Evolutionary conservation across 2,329 filamentous ascomycete genomes (phyloP).

Genomic region (Sporothrix brasiliensis): DNA sequence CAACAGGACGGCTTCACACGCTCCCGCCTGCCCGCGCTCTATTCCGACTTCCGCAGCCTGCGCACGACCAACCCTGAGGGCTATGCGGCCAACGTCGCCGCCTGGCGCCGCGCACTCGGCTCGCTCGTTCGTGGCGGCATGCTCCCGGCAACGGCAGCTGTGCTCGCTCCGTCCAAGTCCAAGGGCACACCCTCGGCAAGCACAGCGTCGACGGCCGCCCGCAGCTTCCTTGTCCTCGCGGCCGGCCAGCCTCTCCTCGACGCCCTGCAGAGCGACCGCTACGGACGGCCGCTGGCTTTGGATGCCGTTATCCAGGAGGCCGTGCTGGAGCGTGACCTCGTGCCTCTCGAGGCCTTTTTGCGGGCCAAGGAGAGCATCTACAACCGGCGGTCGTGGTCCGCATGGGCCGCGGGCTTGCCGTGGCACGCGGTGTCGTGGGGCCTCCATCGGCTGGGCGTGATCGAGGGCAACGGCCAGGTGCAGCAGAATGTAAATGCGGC

Average conservation of each 20-base stretch:
- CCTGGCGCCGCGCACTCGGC: slow-evolving; percentile 44
- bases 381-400: slow-evolving; percentile 63
- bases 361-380: slow-evolving; percentile 70
- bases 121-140: slow-evolving; percentile 42
- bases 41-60: slow-evolving; percentile 40
- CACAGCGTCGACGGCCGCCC: slow-evolving; percentile 39
- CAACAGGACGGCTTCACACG: slow-evolving; percentile 36
- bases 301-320: slow-evolving; percentile 78
- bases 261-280: slow-evolving; percentile 74
- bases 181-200: background rate
- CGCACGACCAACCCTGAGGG: slow-evolving; percentile 38
- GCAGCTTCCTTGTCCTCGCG: slow-evolving; percentile 56
- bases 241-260: slow-evolving; percentile 67
- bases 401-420: slow-evolving; percentile 70
- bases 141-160: slow-evolving; percentile 37
- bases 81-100: slow-evolving; percentile 43
- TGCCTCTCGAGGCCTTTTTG: slow-evolving; percentile 72
- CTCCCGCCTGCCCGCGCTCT: slow-evolving; percentile 39
- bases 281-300: slow-evolving; percentile 78
- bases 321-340: slow-evolving; percentile 66
- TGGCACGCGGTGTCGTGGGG: slow-evolving; percentile 77
- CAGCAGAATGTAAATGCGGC: background rate
- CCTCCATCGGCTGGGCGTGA: slow-evolving; percentile 67
- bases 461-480: slow-evolving; percentile 46
- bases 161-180: background rate